Conservation (phyloP, 768 basidiomycete genomes). For the Boletus tylopilopsis region DNA sequence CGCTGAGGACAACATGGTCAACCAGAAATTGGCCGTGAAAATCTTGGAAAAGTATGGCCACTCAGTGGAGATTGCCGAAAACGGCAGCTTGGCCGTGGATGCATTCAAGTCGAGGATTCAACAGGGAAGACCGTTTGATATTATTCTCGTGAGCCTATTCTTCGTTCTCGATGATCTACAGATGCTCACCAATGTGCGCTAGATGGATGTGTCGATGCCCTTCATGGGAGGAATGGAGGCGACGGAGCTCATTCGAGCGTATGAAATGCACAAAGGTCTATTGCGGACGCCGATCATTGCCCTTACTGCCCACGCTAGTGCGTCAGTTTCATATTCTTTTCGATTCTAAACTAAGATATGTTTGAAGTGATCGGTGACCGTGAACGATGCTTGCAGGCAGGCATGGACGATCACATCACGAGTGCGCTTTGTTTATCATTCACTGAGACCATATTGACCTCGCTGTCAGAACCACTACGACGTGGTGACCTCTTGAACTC, state of each 20-base stretch:
- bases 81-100: conserved; percentile 90
- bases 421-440: conserved; percentile 44
- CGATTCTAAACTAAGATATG: conserved; percentile 5
- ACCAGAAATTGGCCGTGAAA: conserved; percentile 95
- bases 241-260: conserved; percentile 85
- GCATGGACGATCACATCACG: conserved; percentile 81
- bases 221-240: conserved; percentile 99
- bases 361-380: conserved; percentile 81
- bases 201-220: conserved; percentile 99
- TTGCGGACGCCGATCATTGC: conserved; percentile 89
- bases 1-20: conserved; percentile 95
- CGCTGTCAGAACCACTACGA: conserved; percentile 64
- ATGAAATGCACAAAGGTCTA: conserved; percentile 70
- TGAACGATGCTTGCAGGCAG: conserved; percentile 72
- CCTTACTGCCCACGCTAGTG: conserved; percentile 94
- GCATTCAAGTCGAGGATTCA: conserved; percentile 78
- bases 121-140: conserved; percentile 76
- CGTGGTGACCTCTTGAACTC: conserved; percentile 77
- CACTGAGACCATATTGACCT: not conserved
- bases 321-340: conserved; percentile 32
- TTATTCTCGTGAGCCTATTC: conserved; percentile 70
- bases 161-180: not conserved
- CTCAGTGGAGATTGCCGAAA: conserved; percentile 94
- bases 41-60: conserved; percentile 96
- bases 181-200: not conserved